Evolutionary conservation across 2,329 filamentous ascomycete genomes (phyloP).

Genomic region (Hymenoscyphus infarciens): DNA sequence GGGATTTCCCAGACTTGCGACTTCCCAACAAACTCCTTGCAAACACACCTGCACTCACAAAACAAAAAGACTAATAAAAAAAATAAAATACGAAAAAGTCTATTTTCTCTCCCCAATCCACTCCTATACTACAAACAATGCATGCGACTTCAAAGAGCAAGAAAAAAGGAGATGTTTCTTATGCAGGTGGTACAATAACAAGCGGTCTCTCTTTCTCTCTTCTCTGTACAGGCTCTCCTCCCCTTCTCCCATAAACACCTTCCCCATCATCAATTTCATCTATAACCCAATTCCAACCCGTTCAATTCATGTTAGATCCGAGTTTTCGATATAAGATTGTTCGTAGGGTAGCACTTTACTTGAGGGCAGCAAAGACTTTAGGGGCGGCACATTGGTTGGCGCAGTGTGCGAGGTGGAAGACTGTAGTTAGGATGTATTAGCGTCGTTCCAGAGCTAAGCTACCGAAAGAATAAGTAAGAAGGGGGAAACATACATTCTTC

Average conservation of each 20-base stretch:
- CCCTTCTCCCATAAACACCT: conserved; percentile 9
- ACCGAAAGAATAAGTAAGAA: too few species aligned
- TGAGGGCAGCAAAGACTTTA: conserved; percentile 90
- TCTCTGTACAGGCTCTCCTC: conserved; percentile 27
- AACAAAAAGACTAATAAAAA: not conserved
- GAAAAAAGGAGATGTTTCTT: conserved; percentile 23
- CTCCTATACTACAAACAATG: conserved; percentile 34
- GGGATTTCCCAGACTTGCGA: not conserved
- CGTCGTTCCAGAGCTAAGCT: too few species aligned
- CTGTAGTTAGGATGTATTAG: too few species aligned
- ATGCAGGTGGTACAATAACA: conserved; percentile 32
- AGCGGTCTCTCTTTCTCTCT: conserved; percentile 13
- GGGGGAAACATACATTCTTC: conserved; percentile 88
- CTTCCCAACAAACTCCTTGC: too few species aligned
- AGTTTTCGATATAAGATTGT: conserved; percentile 12
- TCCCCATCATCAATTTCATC: conserved; percentile 19
- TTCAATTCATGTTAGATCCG: not conserved
- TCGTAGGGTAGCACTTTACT: conserved; percentile 54
- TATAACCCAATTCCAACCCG: not conserved
- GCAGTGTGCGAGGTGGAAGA: conserved; percentile 99
- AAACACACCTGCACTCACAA: too few species aligned
- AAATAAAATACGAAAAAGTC: conserved; percentile 1
- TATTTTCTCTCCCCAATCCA: conserved; percentile 16
- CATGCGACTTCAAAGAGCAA: conserved; percentile 13
- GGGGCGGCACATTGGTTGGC: conserved; percentile 88